Percentiles rank a stretch among this genome's conserved stretches.
Evolutionary conservation across 1,284 basidiomycete genomes (phyloP).

Genomic region (Marasmius oreades): DNA sequence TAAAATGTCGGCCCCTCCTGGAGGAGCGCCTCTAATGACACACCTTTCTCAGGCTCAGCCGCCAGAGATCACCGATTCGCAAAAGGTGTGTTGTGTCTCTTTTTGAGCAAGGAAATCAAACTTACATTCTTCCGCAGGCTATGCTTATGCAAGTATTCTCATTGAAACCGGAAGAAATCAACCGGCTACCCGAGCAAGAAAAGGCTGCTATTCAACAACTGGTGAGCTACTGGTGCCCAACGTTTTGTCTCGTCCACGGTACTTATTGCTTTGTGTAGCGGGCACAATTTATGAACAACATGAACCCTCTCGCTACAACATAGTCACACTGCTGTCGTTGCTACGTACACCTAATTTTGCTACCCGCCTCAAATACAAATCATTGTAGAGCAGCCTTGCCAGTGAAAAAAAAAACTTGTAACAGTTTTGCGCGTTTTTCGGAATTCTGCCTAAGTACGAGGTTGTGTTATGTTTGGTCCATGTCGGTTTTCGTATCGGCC

Average conservation of each 20-base stretch:
- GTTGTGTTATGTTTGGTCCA: too few species aligned
- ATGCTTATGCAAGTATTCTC: slow-evolving; percentile 87
- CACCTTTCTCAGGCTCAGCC: slow-evolving; percentile 14
- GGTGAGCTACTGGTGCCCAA: slow-evolving; percentile 42
- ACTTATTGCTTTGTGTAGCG: background rate
- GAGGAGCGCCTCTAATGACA: slow-evolving; percentile 21
- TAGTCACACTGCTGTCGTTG: too few species aligned
- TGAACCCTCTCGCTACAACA: background rate
- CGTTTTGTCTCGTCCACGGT: background rate
- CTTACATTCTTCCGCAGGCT: slow-evolving; percentile 31
- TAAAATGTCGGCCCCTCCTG: slow-evolving; percentile 26
- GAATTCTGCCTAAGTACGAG: too few species aligned
- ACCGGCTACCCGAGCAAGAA: slow-evolving; percentile 78
- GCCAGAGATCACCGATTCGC: slow-evolving; percentile 33
- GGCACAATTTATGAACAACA: background rate
- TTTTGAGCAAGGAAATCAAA: background rate
- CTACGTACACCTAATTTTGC: too few species aligned
- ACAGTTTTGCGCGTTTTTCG: too few species aligned
- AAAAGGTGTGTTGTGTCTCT: slow-evolving; percentile 27
- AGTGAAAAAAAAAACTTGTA: too few species aligned
- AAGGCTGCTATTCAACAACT: slow-evolving; percentile 83
- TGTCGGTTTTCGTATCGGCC: too few species aligned
- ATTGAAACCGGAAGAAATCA: slow-evolving; percentile 86
- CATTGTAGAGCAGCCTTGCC: too few species aligned
- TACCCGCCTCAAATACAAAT: too few species aligned